Evolutionary conservation across 176 grass and related monocot genomes (phyloP), one percentile per base, ranked within the genome.

Genomic region (Paspalum notatum): DNA sequence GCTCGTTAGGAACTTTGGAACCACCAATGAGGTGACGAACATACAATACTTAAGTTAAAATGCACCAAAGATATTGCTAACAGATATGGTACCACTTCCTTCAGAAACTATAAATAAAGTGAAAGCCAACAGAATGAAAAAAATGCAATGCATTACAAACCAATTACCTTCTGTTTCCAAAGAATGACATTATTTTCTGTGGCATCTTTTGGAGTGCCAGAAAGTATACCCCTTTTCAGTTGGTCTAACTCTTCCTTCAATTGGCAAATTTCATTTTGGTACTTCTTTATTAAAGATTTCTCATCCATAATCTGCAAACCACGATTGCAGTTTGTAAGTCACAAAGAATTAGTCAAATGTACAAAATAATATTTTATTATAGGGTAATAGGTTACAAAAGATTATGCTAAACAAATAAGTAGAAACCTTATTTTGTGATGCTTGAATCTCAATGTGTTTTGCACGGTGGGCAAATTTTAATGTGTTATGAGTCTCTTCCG

Each of bases 241-340:
- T 87, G 86, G 74, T 93, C 90, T 67, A 97, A 71, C 79, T 97
- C 93, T 43, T 97, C 85, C 74, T 97, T 93, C 51, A 97, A 75
- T 69, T 73, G 80, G 48, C 69, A 44, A 68, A 97, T 97, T 87
- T 97, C 93, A 93, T 82, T 91, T 80, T 97, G 93, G 72, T 97
- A 93, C 46, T 93, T 93, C 69, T 97, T 97, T 60, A 97, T 97
- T 82, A 97, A 84, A 74, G 93, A 97, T 63, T 91, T 97, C 62
- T 93, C 93, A 89, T 93, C 86, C n/a, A 91, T 76, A 87, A 97
- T 97, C 90, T 97, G 71, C 45, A 82, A 59, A 71, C 25, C 5
- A 69, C 22, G 15, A 80, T 66, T 79, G 24, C 27, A 65, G 40
- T 52, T 80, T 72, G 22, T n/a, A 56, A 40, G 60, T 80, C 56